A percentile compares a stretch with the other conserved stretches of the same genome.
phyloP scores from a whole-genome alignment of 208 protist species.

The Acanthamoeba royreba region DNA sequence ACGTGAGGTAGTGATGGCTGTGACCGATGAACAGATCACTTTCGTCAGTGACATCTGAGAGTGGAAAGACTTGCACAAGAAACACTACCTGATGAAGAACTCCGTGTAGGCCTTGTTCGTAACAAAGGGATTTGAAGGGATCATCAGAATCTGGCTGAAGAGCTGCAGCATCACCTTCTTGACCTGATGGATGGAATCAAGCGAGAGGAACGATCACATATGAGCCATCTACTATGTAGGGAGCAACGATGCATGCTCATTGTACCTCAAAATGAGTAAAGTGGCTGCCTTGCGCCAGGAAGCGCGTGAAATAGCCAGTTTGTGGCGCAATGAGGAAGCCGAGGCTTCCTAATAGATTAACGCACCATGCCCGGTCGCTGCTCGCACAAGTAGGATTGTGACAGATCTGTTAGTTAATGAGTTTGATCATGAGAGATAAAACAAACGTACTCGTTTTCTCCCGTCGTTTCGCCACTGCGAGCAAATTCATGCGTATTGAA shows the following conservation, averaged over 20 bases:
- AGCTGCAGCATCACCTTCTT: slow-evolving; percentile 47
- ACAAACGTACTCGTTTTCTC: not conserved
- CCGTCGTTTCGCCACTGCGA: too few relatives aligned
- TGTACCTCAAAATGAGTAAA: not conserved
- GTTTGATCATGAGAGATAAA: too few relatives aligned
- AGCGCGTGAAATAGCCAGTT: slow-evolving; percentile 1
- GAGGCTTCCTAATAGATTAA: not conserved
- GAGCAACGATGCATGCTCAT: not conserved
- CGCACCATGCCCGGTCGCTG: not conserved
- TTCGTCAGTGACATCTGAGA: not conserved
- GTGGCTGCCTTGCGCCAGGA: slow-evolving; percentile 36
- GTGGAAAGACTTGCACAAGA: not conserved
- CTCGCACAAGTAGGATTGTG: not conserved
- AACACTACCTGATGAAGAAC: slow-evolving; percentile 17
- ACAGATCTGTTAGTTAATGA: too few relatives aligned
- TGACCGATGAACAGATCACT: not conserved
- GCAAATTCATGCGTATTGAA: not conserved
- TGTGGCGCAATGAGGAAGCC: slow-evolving; percentile 1
- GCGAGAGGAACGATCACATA: too few relatives aligned
- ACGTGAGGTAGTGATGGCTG: slow-evolving; percentile 34
- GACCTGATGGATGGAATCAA: slow-evolving; percentile 2
- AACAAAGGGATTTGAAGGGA: not conserved
- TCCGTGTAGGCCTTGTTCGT: slow-evolving; percentile 21
- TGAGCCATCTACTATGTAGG: too few relatives aligned
- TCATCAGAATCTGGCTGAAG: slow-evolving; percentile 31